Evolutionary conservation across 2,329 filamentous ascomycete species (phyloP).

Genomic region (Pleoardoris graminearum): DNA sequence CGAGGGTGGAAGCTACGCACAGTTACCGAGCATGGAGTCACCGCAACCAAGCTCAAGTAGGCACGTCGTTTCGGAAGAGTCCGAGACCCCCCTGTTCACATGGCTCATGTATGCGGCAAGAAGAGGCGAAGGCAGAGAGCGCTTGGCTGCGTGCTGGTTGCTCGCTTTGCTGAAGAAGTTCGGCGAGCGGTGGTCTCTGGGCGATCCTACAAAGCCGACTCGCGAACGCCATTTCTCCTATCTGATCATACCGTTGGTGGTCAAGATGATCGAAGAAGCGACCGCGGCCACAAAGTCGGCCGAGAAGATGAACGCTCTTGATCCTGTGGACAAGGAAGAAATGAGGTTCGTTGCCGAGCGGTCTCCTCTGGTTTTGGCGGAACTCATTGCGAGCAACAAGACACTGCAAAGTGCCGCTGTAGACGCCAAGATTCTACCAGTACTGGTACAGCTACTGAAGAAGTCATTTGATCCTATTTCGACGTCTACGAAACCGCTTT

Average conservation of each 20-base stretch:
- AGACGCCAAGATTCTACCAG: slow-evolving; percentile 67
- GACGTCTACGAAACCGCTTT: slow-evolving; percentile 56
- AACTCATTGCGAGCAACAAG: slow-evolving; percentile 76
- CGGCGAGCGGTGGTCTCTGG: slow-evolving; percentile 41
- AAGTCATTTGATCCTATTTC: slow-evolving; percentile 65
- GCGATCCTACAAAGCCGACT: slow-evolving; percentile 43
- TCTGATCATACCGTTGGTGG: slow-evolving; percentile 52
- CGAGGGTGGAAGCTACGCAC: slow-evolving; percentile 30
- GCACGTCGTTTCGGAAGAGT: slow-evolving; percentile 45
- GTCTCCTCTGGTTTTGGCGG: slow-evolving; percentile 74
- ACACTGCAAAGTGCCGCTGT: slow-evolving; percentile 80
- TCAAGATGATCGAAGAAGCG: slow-evolving; percentile 52
- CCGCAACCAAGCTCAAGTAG: slow-evolving; percentile 31
- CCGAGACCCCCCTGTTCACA: slow-evolving; percentile 52
- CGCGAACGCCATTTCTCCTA: slow-evolving; percentile 50
- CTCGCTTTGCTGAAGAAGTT: slow-evolving; percentile 43
- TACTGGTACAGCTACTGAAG: slow-evolving; percentile 66
- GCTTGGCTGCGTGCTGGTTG: slow-evolving; percentile 49
- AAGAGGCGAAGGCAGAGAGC: slow-evolving; percentile 45
- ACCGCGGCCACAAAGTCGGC: slow-evolving; percentile 28
- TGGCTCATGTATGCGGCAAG: slow-evolving; percentile 54
- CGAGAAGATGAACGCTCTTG: slow-evolving; percentile 25
- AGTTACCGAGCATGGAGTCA: slow-evolving; percentile 40
- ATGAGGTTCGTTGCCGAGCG: slow-evolving; percentile 47
- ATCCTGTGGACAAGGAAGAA: slow-evolving; percentile 53